Evolutionary conservation across 805 yeast genomes (phyloP).

Genomic region (Suhomyces prunicola): DNA sequence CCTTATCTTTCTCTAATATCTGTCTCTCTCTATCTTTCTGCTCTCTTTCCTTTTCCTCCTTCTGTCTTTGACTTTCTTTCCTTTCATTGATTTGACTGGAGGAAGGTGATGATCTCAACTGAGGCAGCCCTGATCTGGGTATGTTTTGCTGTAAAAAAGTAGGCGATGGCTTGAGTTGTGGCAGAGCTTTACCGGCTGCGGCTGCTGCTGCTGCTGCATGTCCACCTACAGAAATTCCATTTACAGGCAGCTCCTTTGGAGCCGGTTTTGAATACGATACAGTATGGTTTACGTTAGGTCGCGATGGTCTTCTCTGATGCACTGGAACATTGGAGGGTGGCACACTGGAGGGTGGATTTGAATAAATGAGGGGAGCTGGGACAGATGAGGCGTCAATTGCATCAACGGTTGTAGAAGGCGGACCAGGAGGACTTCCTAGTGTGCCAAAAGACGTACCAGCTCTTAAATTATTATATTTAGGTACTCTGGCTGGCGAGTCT

Average conservation of each 20-base stretch:
- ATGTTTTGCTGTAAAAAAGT: background rate
- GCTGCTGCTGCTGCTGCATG: constrained; percentile 8
- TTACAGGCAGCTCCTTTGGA: background rate
- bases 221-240: background rate
- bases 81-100: background rate
- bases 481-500: background rate
- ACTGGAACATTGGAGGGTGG: too few species aligned
- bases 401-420: background rate
- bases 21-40: background rate
- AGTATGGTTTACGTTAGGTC: background rate
- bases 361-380: background rate
- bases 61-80: background rate
- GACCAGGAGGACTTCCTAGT: background rate
- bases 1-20: background rate
- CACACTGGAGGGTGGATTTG: background rate
- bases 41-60: background rate
- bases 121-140: background rate
- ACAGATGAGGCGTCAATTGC: background rate
- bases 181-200: constrained; percentile 4
- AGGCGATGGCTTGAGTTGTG: background rate
- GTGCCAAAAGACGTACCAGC: constrained; percentile 16
- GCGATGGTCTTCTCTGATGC: background rate
- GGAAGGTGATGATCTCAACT: background rate
- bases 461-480: constrained; percentile 11
- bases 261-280: background rate